Percentiles rank a stretch among this genome's conserved stretches.
Evolutionary conservation across 148 eudicot genomes (phyloP).

Genomic region (Nyssa sinensis): DNA sequence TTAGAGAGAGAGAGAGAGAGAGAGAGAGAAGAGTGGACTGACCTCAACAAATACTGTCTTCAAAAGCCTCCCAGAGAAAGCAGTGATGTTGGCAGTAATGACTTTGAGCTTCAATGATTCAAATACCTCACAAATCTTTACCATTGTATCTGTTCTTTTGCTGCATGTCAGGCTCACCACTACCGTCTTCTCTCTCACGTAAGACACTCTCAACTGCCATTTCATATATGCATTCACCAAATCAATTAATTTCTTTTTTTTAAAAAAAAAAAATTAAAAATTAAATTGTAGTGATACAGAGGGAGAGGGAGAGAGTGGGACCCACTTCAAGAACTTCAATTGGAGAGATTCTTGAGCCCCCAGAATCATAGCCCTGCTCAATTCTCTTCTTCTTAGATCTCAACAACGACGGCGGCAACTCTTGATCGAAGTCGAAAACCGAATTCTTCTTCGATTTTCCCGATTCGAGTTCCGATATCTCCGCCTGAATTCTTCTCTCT

Average conservation of each 20-base stretch:
- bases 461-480: conserved; percentile 52
- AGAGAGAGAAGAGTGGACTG: not conserved
- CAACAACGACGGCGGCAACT: not conserved
- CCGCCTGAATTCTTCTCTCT: conserved; percentile 48
- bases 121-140: conserved; percentile 65
- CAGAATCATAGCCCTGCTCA: conserved; percentile 27
- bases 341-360: conserved; percentile 27
- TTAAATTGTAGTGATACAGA: not conserved
- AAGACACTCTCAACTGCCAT: conserved; percentile 62
- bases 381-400: conserved; percentile 49
- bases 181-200: conserved; percentile 63
- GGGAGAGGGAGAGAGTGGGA: not conserved
- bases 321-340: conserved; percentile 67
- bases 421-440: conserved; percentile 28
- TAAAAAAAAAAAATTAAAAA: no score
- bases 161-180: conserved; percentile 74
- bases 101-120: conserved; percentile 77
- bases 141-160: conserved; percentile 60
- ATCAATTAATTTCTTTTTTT: not conserved
- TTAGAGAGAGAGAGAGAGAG: not conserved
- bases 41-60: conserved; percentile 78
- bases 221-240: not conserved
- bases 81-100: conserved; percentile 60
- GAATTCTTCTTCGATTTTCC: conserved; percentile 20
- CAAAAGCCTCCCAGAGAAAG: conserved; percentile 63